These are phyloP conservation scores for Sphagnum contortum DNA, from an alignment of 225 moss, liverwort and hornwort species.

Conservation along the genomic window DNA sequence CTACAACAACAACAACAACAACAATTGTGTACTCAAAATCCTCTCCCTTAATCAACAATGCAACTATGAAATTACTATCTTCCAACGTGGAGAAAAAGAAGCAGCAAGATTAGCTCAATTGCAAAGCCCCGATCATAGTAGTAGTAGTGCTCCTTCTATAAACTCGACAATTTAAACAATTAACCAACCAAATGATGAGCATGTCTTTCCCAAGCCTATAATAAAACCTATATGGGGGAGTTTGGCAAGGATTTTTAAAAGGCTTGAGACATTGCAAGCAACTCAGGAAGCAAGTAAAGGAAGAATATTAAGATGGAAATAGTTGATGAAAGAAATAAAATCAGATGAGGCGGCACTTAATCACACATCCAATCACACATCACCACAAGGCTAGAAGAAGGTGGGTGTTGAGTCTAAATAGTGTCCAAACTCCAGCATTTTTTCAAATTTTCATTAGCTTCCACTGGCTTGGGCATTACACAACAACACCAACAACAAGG, in stretches of 20 bases:
- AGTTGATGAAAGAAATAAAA: conserved; percentile 21
- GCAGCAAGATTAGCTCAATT: too few relatives aligned
- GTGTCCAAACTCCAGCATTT: too few relatives aligned
- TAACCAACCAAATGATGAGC: conserved; percentile 13
- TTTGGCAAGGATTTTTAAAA: conserved; percentile 18
- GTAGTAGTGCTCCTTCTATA: neutral
- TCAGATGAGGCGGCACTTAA: conserved; percentile 15
- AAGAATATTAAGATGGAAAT: conserved; percentile 28
- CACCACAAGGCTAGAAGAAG: too few relatives aligned
- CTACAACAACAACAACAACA: too few relatives aligned
- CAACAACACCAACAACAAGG: too few relatives aligned
- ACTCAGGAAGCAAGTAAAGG: conserved; percentile 24
- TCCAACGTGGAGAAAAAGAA: too few relatives aligned
- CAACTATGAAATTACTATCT: too few relatives aligned
- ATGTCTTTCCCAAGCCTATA: conserved; percentile 11
- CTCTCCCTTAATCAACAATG: too few relatives aligned
- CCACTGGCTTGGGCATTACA: too few relatives aligned
- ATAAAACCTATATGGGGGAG: conserved; percentile 30
- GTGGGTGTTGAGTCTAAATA: conserved; percentile 12
- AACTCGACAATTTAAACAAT: conserved; percentile 3
- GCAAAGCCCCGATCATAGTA: conserved; percentile 9
- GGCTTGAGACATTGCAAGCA: conserved; percentile 14
- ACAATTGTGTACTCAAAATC: conserved; percentile 1
- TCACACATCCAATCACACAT: too few relatives aligned
- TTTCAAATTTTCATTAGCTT: too few relatives aligned